Conservation (phyloP, 768 basidiomycete species). For the Amanita brunnescens region DNA sequence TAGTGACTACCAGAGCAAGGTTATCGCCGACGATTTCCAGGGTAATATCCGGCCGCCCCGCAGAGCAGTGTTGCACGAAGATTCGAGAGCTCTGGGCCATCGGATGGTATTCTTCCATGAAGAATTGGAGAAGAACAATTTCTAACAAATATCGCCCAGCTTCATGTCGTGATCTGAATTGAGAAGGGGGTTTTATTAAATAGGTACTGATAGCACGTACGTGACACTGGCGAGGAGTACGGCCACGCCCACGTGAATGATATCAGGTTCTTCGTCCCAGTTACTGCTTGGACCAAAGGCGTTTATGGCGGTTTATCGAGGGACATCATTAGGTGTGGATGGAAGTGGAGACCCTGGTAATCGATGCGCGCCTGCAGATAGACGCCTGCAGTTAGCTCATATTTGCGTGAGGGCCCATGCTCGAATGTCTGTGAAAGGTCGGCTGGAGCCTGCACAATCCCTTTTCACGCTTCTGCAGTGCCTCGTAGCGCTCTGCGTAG, state of each 20-base stretch:
- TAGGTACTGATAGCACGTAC: constrained; percentile 18
- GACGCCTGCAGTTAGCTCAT: constrained; percentile 32
- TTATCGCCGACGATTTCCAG: constrained; percentile 39
- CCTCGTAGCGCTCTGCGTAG: constrained; percentile 18
- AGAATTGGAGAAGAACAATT: constrained; percentile 13
- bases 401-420: constrained; percentile 27
- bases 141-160: constrained; percentile 5
- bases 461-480: constrained; percentile 18
- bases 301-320: constrained; percentile 21
- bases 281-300: constrained; percentile 12
- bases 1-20: constrained; percentile 28
- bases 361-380: constrained; percentile 28
- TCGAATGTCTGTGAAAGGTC: constrained; percentile 18
- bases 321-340: constrained; percentile 14
- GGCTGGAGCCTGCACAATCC: constrained; percentile 23
- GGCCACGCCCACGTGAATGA: constrained; percentile 36
- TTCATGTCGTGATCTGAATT: background rate
- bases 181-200: no score
- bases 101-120: constrained; percentile 20
- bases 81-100: constrained; percentile 21
- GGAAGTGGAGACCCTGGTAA: constrained; percentile 25
- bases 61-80: constrained; percentile 18
- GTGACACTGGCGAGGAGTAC: constrained; percentile 31
- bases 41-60: constrained; percentile 24
- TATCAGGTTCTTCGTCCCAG: constrained; percentile 4